These are phyloP conservation scores for Trichocomaceae sp. DNA, from an alignment of 2,329 filamentous ascomycete species.

Conservation along the genomic window DNA sequence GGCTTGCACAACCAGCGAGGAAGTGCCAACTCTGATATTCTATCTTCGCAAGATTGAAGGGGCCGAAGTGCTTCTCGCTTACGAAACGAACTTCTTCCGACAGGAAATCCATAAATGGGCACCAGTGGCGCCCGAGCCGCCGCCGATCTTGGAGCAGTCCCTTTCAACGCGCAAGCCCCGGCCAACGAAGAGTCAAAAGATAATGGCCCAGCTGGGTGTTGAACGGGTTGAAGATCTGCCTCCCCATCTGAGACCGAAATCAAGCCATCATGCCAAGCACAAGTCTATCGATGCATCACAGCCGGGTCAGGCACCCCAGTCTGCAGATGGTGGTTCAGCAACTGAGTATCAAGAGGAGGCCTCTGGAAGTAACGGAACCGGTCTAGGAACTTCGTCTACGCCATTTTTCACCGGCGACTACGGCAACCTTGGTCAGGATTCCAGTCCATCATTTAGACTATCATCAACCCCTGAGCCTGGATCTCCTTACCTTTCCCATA, in stretches of 20 bases:
- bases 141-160: slow-evolving; percentile 78
- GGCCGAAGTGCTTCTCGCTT: slow-evolving; percentile 82
- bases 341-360: slow-evolving; percentile 16
- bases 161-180: slow-evolving; percentile 90
- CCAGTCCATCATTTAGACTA: slow-evolving; percentile 31
- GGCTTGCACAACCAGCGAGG: slow-evolving; percentile 71
- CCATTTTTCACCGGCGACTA: slow-evolving; percentile 36
- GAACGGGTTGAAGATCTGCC: slow-evolving; percentile 87
- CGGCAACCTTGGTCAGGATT: slow-evolving; percentile 30
- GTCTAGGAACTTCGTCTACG: slow-evolving; percentile 21
- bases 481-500: slow-evolving; percentile 34
- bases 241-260: slow-evolving; percentile 71
- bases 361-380: slow-evolving; percentile 3
- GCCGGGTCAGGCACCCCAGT: slow-evolving; percentile 19
- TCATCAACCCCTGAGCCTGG: slow-evolving; percentile 25
- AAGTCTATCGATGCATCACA: slow-evolving; percentile 54
- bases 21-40: slow-evolving; percentile 85
- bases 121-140: slow-evolving; percentile 77
- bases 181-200: slow-evolving; percentile 93
- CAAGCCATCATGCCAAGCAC: slow-evolving; percentile 60
- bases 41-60: slow-evolving; percentile 96
- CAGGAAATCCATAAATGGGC: slow-evolving; percentile 94
- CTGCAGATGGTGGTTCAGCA: slow-evolving; percentile 17
- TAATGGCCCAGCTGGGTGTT: slow-evolving; percentile 81
- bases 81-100: slow-evolving; percentile 96